Percentiles rank a stretch among this genome's conserved stretches.
Evolutionary conservation across 2,329 filamentous ascomycete species (phyloP).

Genomic region (Apiospora arundinis): DNA sequence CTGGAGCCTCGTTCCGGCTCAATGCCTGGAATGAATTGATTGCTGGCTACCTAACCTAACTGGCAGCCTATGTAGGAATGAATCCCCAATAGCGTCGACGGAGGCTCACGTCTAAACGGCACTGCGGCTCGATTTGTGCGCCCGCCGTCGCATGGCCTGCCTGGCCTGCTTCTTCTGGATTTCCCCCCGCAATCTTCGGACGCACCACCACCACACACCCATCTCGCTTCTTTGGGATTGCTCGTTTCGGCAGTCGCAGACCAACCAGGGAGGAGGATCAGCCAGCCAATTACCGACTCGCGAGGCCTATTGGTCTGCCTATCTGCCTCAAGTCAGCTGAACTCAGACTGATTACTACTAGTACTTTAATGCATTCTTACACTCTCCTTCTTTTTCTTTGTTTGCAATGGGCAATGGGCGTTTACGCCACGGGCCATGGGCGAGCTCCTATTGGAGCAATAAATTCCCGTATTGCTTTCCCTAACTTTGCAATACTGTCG

Average conservation of each 20-base stretch:
- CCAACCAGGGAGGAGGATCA: not conserved
- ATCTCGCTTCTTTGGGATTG: not conserved
- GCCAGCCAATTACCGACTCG: not conserved
- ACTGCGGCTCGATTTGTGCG: slow-evolving; percentile 2
- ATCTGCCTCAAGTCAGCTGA: not conserved
- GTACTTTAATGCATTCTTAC: not conserved
- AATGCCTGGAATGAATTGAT: not conserved
- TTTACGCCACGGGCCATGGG: not conserved
- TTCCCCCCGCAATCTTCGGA: not conserved
- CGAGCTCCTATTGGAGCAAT: not conserved
- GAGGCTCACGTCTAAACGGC: slow-evolving; percentile 15
- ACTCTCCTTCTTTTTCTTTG: not conserved
- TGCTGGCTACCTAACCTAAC: not conserved
- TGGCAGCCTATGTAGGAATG: not conserved
- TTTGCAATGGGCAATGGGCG: not conserved
- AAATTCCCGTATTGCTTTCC: not conserved
- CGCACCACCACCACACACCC: too few relatives aligned
- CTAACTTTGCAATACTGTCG: not conserved
- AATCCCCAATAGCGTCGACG: not conserved
- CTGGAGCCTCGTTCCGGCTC: not conserved
- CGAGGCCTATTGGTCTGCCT: not conserved
- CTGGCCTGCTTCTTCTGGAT: not conserved
- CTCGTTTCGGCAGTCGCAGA: slow-evolving; percentile 3
- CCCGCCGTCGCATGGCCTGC: not conserved
- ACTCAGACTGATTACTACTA: not conserved